Percentiles rank a stretch among this genome's conserved stretches.
phyloP scores from a whole-genome alignment of 495 filamentous ascomycete genomes.

The Aspergillus saccharolyticus region DNA sequence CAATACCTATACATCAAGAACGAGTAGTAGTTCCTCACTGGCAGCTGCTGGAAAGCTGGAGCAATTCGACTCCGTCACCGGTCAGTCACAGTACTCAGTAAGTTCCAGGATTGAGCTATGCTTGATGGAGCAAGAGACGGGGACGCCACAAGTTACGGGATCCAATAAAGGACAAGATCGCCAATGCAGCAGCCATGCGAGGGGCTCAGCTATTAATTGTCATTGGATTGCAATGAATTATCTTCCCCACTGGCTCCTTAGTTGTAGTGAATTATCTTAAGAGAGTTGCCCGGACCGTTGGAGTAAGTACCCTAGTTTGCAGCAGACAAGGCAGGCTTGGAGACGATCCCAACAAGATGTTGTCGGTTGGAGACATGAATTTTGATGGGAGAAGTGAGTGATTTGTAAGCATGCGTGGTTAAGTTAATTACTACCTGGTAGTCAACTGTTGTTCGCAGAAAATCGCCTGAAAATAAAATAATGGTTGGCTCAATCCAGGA shows the following conservation, averaged over 20 bases:
- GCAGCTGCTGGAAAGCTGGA: neutral
- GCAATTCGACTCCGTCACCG: neutral
- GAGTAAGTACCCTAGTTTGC: neutral
- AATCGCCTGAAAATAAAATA: no score
- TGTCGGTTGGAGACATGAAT: no score
- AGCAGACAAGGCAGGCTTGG: neutral
- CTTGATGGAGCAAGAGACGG: slow-evolving; percentile 2
- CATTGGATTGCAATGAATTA: neutral
- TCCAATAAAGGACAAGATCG: slow-evolving; percentile 1
- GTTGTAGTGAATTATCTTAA: neutral
- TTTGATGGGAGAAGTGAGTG: no score
- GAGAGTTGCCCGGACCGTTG: no score
- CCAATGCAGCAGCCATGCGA: slow-evolving; percentile 1
- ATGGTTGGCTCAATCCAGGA: no score
- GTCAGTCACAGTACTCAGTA: no score
- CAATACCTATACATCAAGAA: no score
- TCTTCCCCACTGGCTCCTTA: neutral
- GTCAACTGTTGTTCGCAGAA: no score
- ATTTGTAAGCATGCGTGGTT: neutral
- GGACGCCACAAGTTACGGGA: neutral
- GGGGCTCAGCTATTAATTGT: neutral
- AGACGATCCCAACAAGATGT: no score
- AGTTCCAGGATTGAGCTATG: neutral
- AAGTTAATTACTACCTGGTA: no score
- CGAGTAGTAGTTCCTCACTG: neutral